phyloP scores from a whole-genome alignment of 1,284 basidiomycete species.

The Trichosporon sp. region DNA sequence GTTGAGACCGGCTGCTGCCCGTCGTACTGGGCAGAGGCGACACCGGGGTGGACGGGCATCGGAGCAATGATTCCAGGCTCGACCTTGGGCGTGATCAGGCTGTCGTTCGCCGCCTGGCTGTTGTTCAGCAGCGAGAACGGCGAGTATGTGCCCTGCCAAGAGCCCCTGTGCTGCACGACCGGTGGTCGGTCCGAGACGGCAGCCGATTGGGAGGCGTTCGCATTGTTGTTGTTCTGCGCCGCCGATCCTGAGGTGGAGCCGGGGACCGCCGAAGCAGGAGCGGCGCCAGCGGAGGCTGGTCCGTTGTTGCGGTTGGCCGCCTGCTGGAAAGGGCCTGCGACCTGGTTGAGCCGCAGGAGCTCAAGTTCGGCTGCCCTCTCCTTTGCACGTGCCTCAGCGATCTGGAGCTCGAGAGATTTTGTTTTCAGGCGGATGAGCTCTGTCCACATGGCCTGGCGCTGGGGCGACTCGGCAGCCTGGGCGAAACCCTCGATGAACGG shows the following conservation, averaged over 20 bases:
- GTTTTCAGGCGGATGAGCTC: conserved; percentile 40
- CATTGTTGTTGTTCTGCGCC: neutral
- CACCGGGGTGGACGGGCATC: neutral
- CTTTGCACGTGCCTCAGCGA: conserved; percentile 39
- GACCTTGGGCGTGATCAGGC: neutral
- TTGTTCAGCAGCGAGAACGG: neutral
- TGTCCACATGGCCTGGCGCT: conserved; percentile 34
- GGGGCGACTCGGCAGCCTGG: conserved; percentile 23
- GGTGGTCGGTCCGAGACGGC: neutral
- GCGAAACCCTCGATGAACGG: conserved; percentile 20
- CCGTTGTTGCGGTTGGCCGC: neutral
- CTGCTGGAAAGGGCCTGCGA: neutral
- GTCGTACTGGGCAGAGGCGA: neutral
- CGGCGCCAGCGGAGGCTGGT: neutral
- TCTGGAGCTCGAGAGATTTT: conserved; percentile 41
- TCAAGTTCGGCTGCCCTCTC: conserved; percentile 43
- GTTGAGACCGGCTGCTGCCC: neutral
- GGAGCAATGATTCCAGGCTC: neutral
- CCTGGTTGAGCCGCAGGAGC: conserved; percentile 28
- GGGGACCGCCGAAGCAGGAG: neutral
- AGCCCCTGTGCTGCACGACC: neutral
- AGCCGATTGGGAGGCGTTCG: neutral
- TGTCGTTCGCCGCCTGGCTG: neutral
- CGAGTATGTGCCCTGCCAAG: neutral
- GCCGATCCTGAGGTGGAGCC: neutral